Base-by-base conservation (phyloP, 225 moss, liverwort and hornwort genomes). In the Antitrichia curtipendula region DNA sequence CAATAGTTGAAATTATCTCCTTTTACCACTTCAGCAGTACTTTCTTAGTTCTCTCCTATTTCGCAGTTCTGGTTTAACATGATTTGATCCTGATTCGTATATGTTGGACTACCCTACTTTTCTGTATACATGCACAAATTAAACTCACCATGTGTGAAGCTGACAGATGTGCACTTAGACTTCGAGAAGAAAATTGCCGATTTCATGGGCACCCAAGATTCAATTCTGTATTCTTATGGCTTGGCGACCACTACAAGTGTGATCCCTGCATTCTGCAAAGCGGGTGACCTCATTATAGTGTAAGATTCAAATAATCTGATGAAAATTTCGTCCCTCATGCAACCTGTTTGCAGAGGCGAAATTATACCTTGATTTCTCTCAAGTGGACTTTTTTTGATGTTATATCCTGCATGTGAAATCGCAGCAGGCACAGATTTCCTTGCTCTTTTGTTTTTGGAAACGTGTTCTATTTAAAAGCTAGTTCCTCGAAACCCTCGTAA, bases 201-300 rank as follows among this genome's bases (percentile, higher is more conserved):
- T 86, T 99, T 99, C 71, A 90, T 99, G 88, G 96, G 95, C 85
- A 99, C 99, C 78, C 92, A 92, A 34, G 94, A 95, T 88, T 94
- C 97, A 31, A 99, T 99, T 88, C 80, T 99, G 62, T 99, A 99
- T 82, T 94, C 99, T 25, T 99, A 97, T 87, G 99, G 99, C 81
- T 94, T 99, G 77, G 97, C 97, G 64, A 99, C 99, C 52, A 94
- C 92, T 65, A 89, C 95, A 65, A 99, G 99, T 92, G 97, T 96
- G 79, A 97, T 99, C 84, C 99, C 99, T 82, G 97, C 99, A 59
- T 99, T 99, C 82, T 94, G 97, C 90, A 99, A 99, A 93, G 96
- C 96, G 21, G 96, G 96, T 56, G 99, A 99, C 87, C 91, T 99
- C 82, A 90, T 99, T 83, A 74, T 99, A 79, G 99, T 96, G 96